Conservation (phyloP, 345 rosid species). For the Corymbia maculata region DNA sequence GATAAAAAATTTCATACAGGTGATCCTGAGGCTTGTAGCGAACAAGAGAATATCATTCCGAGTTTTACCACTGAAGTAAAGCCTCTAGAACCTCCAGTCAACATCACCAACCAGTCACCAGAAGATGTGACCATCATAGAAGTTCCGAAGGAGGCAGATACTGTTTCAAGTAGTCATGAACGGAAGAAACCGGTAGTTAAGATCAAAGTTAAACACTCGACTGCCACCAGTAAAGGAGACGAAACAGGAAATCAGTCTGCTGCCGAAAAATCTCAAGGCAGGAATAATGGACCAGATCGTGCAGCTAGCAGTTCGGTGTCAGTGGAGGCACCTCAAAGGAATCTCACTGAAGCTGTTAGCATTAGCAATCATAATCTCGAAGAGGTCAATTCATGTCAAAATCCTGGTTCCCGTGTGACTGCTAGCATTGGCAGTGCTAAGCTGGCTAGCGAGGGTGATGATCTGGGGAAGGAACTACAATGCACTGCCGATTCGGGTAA, state of each 20-base stretch:
- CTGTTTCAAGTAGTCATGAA: slow-evolving; percentile 49
- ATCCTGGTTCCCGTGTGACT: slow-evolving; percentile 79
- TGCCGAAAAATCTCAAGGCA: slow-evolving; percentile 53
- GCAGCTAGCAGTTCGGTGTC: slow-evolving; percentile 77
- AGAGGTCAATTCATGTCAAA: slow-evolving; percentile 86
- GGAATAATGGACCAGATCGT: slow-evolving; percentile 36
- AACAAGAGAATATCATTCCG: neutral
- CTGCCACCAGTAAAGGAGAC: slow-evolving; percentile 59
- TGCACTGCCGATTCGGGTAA: slow-evolving; percentile 95
- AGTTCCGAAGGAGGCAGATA: slow-evolving; percentile 32
- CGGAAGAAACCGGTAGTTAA: slow-evolving; percentile 49
- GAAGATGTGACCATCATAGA: slow-evolving; percentile 29
- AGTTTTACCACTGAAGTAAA: slow-evolving; percentile 17
- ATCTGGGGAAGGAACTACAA: slow-evolving; percentile 75
- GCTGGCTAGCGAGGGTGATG: slow-evolving; percentile 54
- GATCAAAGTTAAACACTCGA: slow-evolving; percentile 63
- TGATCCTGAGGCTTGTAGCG: slow-evolving; percentile 32
- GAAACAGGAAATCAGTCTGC: slow-evolving; percentile 60
- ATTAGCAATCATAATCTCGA: slow-evolving; percentile 65
- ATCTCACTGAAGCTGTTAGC: slow-evolving; percentile 61
- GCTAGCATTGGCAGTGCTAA: slow-evolving; percentile 95
- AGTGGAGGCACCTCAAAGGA: slow-evolving; percentile 89
- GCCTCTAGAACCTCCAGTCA: slow-evolving; percentile 32
- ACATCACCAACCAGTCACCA: slow-evolving; percentile 10
- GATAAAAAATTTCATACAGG: slow-evolving; percentile 45